Evolutionary conservation across 139 green algal species (phyloP).

Genomic region (Auxenochlorella pyrenoidosa): DNA sequence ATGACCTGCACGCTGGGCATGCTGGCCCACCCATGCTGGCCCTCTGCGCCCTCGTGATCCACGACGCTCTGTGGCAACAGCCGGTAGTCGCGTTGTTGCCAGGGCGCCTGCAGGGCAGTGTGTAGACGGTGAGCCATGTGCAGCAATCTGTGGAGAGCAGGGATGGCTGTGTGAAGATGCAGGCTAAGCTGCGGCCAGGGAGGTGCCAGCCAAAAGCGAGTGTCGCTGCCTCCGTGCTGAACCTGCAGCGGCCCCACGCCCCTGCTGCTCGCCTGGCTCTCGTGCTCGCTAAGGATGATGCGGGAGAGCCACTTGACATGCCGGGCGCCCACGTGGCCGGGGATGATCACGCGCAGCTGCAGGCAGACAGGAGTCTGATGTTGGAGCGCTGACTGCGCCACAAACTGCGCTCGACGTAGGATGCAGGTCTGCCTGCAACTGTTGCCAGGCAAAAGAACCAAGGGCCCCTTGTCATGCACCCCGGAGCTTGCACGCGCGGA

Average conservation of each 20-base stretch:
- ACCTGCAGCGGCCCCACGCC: neutral
- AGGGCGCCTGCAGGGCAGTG: neutral
- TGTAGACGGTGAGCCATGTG: no score
- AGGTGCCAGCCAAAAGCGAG: no score
- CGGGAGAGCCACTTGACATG: slow-evolving; percentile 1
- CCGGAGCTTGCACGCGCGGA: no score
- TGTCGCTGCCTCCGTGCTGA: no score
- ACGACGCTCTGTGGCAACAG: neutral
- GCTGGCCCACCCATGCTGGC: neutral
- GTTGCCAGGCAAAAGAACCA: no score
- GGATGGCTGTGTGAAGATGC: no score
- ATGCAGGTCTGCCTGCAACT: no score
- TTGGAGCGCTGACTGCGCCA: no score
- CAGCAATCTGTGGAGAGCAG: no score
- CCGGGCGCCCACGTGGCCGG: neutral
- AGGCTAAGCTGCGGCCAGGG: no score
- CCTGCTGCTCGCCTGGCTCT: neutral
- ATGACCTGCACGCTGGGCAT: neutral
- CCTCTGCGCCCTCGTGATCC: neutral
- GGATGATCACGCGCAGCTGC: neutral
- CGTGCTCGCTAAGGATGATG: neutral
- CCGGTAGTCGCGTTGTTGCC: neutral
- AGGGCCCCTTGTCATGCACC: no score
- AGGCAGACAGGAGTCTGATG: neutral
- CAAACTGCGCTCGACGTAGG: no score